phyloP scores from a whole-genome alignment of 306 rosid genomes.

The Gynostemma pentaphyllum region DNA sequence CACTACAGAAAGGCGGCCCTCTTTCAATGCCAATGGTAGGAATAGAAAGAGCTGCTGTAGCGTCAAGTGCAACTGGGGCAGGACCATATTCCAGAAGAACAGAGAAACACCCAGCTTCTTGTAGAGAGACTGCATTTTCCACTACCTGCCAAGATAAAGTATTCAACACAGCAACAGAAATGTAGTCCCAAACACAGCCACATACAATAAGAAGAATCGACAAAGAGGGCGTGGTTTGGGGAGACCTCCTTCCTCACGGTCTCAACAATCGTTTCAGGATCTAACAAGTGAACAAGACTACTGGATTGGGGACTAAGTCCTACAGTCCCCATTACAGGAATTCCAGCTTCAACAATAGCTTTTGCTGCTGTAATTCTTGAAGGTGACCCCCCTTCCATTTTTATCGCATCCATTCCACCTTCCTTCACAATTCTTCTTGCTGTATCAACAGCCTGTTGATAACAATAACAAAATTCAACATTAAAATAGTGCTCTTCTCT shows the following conservation, averaged over 20 bases:
- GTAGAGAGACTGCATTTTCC: conserved; percentile 75
- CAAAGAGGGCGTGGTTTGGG: neutral
- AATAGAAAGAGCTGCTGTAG: conserved; percentile 63
- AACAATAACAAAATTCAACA: neutral
- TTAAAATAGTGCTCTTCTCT: too few relatives aligned
- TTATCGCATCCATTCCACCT: conserved; percentile 85
- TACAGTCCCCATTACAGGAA: conserved; percentile 87
- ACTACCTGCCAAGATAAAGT: conserved; percentile 45
- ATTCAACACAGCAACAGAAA: conserved; percentile 4
- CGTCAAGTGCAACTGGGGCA: conserved; percentile 68
- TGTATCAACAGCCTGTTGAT: conserved; percentile 68
- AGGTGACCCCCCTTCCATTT: conserved; percentile 79
- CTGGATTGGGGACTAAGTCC: conserved; percentile 95
- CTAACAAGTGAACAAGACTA: conserved; percentile 85
- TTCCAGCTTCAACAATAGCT: conserved; percentile 83
- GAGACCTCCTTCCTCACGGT: conserved; percentile 70
- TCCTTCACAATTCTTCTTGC: conserved; percentile 74
- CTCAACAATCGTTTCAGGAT: too few relatives aligned
- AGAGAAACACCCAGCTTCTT: conserved; percentile 78
- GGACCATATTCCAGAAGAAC: conserved; percentile 89
- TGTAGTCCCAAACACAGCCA: neutral
- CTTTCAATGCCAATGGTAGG: conserved; percentile 95
- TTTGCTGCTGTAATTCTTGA: conserved; percentile 70
- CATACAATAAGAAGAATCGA: neutral
- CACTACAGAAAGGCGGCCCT: conserved; percentile 92